Conservation (phyloP, 1,284 basidiomycete genomes). For the Pseudozyma tsukubaensis region DNA sequence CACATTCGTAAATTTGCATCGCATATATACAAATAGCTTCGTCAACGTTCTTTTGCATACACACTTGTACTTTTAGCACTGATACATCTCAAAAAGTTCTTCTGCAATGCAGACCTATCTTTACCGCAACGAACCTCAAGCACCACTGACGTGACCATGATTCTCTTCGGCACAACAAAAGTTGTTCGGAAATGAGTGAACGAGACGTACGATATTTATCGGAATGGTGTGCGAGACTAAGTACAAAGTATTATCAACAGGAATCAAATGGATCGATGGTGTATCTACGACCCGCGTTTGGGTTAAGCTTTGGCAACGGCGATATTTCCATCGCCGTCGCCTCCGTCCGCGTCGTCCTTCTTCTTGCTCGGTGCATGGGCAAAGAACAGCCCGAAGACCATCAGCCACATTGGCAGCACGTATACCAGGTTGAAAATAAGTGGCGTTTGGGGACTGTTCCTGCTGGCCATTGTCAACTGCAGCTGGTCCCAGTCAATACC, state of each 20-base stretch:
- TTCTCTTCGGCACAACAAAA: no score
- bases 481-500: conserved; percentile 55
- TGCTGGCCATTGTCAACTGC: conserved; percentile 48
- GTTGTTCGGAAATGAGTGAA: no score
- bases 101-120: not conserved
- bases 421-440: conserved; percentile 57
- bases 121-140: not conserved
- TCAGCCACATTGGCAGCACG: conserved; percentile 55
- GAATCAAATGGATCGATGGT: not conserved
- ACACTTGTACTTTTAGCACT: conserved; percentile 19
- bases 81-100: not conserved
- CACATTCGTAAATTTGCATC: no score
- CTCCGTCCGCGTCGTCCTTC: conserved; percentile 8
- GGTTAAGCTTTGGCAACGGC: conserved; percentile 31
- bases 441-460: conserved; percentile 48
- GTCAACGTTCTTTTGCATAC: not conserved
- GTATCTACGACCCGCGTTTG: not conserved
- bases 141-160: no score
- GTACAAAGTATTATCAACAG: conserved; percentile 2
- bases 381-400: conserved; percentile 57
- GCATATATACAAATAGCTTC: not conserved
- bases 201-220: no score
- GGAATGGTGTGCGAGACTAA: not conserved
- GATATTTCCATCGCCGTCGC: not conserved
- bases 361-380: conserved; percentile 46